Evolutionary conservation across 2,329 filamentous ascomycete genomes (phyloP).

Genomic region (Alternaria brassicicola): DNA sequence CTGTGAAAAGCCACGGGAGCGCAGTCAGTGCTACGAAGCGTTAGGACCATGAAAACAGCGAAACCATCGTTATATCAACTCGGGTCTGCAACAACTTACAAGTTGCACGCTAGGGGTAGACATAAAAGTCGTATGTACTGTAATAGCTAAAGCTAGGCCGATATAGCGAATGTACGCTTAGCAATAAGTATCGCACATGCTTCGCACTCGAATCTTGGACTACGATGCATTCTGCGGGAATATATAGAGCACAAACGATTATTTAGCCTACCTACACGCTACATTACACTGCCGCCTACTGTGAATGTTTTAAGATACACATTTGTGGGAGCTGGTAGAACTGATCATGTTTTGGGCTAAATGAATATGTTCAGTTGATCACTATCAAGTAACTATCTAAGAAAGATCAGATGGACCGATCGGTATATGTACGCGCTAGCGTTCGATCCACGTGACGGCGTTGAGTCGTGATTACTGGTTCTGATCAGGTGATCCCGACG

Average conservation of each 20-base stretch:
- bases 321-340: no score
- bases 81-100: background rate
- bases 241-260: no score
- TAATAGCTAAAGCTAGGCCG: background rate
- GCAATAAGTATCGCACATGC: background rate
- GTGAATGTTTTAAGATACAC: no score
- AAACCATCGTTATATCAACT: background rate
- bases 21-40: background rate
- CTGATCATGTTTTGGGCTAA: no score
- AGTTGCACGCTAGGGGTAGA: background rate
- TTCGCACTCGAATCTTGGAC: background rate
- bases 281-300: background rate
- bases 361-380: no score
- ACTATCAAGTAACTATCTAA: no score
- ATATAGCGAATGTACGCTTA: background rate
- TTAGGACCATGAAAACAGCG: background rate
- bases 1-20: background rate
- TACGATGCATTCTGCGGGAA: background rate
- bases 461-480: no score
- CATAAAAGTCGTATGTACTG: background rate
- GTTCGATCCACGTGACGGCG: no score
- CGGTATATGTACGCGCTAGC: no score
- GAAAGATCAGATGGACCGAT: no score
- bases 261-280: background rate
- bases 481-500: no score